A percentile compares a stretch with the other conserved stretches of the same genome.
These are phyloP conservation scores for Neurospora sp. DNA, from an alignment of 495 filamentous ascomycete species.

Conservation along the genomic window DNA sequence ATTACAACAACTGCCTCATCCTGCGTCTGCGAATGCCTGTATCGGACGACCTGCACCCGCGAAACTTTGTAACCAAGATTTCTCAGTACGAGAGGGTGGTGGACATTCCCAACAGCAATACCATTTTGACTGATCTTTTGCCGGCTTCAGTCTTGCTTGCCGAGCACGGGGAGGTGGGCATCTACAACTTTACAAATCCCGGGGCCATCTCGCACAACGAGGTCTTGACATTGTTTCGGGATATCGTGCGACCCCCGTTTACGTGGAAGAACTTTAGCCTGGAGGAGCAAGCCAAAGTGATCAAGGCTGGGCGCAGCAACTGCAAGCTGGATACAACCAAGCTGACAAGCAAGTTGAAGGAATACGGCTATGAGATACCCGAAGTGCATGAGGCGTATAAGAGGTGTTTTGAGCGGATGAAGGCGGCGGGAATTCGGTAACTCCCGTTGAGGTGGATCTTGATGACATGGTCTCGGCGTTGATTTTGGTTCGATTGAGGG, in stretches of 20 bases:
- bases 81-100: conserved; percentile 53
- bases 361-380: conserved; percentile 48
- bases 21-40: conserved; percentile 61
- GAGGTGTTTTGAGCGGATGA: conserved; percentile 56
- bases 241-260: conserved; percentile 50
- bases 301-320: conserved; percentile 56
- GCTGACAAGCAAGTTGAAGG: conserved; percentile 46
- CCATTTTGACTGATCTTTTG: conserved; percentile 52
- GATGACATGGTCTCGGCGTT: neutral
- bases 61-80: conserved; percentile 62
- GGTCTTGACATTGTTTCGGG: conserved; percentile 50
- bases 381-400: conserved; percentile 54
- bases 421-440: conserved; percentile 41
- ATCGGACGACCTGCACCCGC: conserved; percentile 53
- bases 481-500: neutral
- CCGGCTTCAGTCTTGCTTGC: conserved; percentile 50
- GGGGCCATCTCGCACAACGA: conserved; percentile 61
- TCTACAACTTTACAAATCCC: conserved; percentile 62
- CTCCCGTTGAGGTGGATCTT: neutral
- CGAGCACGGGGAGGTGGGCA: conserved; percentile 49
- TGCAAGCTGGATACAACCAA: conserved; percentile 54
- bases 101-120: conserved; percentile 59
- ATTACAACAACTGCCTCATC: conserved; percentile 49
- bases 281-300: conserved; percentile 56
- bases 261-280: conserved; percentile 58